Evolutionary conservation across 306 rosid genomes (phyloP).

Genomic region (Fagus sylvatica): DNA sequence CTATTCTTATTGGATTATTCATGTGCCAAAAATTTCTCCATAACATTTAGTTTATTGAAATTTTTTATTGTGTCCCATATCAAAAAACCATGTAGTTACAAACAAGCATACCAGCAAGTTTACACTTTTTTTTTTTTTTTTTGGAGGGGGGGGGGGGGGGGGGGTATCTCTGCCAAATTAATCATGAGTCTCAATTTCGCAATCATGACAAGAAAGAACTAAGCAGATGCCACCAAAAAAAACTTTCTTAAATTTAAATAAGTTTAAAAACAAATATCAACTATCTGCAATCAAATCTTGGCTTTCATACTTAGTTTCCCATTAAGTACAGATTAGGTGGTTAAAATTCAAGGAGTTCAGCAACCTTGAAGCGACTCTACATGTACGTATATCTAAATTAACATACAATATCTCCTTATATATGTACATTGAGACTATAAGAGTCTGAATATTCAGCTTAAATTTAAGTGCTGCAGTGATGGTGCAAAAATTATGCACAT

Average conservation of each 20-base stretch:
- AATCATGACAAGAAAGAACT: background rate
- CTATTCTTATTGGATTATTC: background rate
- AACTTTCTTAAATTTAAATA: background rate
- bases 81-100: background rate
- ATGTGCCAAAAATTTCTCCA: background rate
- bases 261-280: background rate
- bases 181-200: background rate
- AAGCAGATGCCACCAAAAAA: background rate
- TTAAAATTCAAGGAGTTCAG: background rate
- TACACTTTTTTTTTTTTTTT: background rate
- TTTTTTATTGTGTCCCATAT: background rate
- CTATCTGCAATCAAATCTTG: background rate
- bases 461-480: background rate
- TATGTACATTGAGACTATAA: too few relatives aligned
- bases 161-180: background rate
- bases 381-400: background rate
- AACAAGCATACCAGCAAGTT: background rate
- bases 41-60: background rate
- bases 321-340: background rate
- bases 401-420: background rate
- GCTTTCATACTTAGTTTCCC: background rate
- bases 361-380: background rate
- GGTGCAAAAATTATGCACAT: background rate
- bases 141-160: too few relatives aligned
- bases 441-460: background rate